Conservation (phyloP, 805 yeast species). For the Saturnispora silvae region DNA sequence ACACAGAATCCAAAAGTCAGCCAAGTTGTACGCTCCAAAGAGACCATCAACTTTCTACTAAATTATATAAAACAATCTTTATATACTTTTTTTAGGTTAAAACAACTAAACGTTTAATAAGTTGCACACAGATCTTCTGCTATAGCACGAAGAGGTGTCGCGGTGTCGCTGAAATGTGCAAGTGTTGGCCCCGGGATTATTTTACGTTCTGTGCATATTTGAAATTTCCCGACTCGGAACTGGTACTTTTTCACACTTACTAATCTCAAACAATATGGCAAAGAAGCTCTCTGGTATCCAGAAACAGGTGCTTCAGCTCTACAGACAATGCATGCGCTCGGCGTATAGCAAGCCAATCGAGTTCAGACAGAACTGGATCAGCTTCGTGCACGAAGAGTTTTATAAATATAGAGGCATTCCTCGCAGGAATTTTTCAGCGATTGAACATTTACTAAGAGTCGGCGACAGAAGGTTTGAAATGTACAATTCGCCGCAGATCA, state of each 20-base stretch:
- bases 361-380: constrained; percentile 24
- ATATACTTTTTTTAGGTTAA: constrained; percentile 8
- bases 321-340: constrained; percentile 37
- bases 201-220: background rate
- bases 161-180: too few species aligned
- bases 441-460: constrained; percentile 71
- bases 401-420: constrained; percentile 43
- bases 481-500: constrained; percentile 61
- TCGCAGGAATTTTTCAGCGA: constrained; percentile 72
- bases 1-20: constrained; percentile 93
- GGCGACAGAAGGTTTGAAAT: constrained; percentile 67
- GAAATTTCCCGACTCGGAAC: background rate
- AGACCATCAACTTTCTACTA: constrained; percentile 98
- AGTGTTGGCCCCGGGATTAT: background rate
- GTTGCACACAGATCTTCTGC: background rate
- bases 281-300: constrained; percentile 36
- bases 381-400: constrained; percentile 43
- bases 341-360: constrained; percentile 36
- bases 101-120: constrained; percentile 4
- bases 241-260: background rate
- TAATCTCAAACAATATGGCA: constrained; percentile 6
- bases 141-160: too few species aligned
- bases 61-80: constrained; percentile 13
- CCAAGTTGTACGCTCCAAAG: constrained; percentile 79
- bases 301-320: constrained; percentile 39